Evolutionary conservation across 257 asterid genomes (phyloP).

Genomic region (Ilex asprella): DNA sequence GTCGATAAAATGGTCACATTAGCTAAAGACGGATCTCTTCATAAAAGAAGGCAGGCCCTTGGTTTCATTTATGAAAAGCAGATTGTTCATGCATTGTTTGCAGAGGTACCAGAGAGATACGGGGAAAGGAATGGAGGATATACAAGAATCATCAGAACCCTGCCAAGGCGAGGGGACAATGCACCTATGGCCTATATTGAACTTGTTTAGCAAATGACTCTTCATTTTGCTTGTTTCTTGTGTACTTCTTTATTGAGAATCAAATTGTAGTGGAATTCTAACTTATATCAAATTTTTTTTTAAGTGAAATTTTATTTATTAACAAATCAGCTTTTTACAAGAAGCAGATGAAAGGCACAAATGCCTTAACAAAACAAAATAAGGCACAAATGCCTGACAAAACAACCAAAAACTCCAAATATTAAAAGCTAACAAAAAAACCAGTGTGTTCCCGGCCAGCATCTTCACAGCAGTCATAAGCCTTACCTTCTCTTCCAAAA

Average conservation of each 20-base stretch:
- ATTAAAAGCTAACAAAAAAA: too few species aligned
- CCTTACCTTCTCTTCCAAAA: too few species aligned
- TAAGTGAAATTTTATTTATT: too few species aligned
- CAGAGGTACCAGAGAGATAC: slow-evolving; percentile 86
- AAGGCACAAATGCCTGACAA: too few species aligned
- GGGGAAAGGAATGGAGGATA: slow-evolving; percentile 94
- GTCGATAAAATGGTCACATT: slow-evolving; percentile 85
- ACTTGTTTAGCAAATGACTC: slow-evolving; percentile 40
- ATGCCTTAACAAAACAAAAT: too few species aligned
- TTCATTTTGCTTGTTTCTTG: not conserved
- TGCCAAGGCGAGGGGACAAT: slow-evolving; percentile 86
- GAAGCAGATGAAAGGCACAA: too few species aligned
- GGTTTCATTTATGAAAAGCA: slow-evolving; percentile 89
- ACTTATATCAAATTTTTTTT: too few species aligned
- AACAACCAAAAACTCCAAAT: too few species aligned
- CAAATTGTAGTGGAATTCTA: too few species aligned
- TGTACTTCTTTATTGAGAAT: not conserved
- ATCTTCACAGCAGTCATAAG: too few species aligned
- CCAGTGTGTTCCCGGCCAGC: too few species aligned
- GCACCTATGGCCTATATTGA: slow-evolving; percentile 94
- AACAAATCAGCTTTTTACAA: too few species aligned
- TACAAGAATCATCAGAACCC: slow-evolving; percentile 81
- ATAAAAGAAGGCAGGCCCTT: slow-evolving; percentile 95
- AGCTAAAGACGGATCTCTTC: slow-evolving; percentile 91
- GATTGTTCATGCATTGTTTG: slow-evolving; percentile 89